Conservation (phyloP, 2,329 filamentous ascomycete genomes). For the Metarhizium anisopliae region DNA sequence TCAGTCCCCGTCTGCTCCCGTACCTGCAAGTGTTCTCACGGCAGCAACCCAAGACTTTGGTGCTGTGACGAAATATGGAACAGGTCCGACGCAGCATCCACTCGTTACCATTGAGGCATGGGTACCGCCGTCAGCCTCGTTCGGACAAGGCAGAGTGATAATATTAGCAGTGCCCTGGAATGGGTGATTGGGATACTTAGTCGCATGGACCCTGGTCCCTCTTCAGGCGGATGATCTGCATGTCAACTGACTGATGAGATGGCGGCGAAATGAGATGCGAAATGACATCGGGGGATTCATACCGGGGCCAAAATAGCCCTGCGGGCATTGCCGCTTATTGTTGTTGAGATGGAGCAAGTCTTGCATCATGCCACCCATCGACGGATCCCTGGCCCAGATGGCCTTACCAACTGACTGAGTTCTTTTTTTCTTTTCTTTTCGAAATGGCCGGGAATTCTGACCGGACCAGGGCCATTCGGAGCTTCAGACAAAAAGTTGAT, state of each 20-base stretch:
- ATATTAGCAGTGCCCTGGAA: background rate
- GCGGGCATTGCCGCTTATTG: background rate
- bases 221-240: conserved; percentile 6
- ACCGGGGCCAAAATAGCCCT: background rate
- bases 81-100: background rate
- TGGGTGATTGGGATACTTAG: background rate
- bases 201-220: background rate
- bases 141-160: background rate
- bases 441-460: conserved; percentile 3
- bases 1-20: background rate
- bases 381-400: background rate
- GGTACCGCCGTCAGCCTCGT: background rate
- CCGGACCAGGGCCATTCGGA: background rate
- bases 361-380: background rate
- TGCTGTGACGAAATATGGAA: background rate
- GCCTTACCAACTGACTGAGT: background rate
- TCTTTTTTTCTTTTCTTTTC: background rate
- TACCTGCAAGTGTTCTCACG: background rate
- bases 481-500: background rate
- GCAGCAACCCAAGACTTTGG: background rate
- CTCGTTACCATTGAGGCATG: background rate
- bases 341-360: background rate
- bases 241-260: conserved; percentile 5
- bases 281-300: conserved; percentile 6
- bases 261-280: conserved; percentile 11